phyloP scores from a whole-genome alignment of 2,329 filamentous ascomycete genomes.

The Nemania bipapillata region DNA sequence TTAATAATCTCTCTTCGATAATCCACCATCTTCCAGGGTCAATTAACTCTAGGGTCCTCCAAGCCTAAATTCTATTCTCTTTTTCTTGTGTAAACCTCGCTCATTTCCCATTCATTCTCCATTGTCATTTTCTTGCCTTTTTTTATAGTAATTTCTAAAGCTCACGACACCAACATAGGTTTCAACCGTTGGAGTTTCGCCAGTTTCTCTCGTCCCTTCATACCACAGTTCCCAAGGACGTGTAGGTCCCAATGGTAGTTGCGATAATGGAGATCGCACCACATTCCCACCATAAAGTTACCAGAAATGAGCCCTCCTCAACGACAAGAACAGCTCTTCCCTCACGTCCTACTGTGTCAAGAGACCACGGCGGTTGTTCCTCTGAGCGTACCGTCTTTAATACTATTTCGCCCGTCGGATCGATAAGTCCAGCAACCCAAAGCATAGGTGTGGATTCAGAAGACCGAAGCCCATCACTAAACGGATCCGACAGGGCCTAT shows the following conservation, averaged over 20 bases:
- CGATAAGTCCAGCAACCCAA: conserved; percentile 45
- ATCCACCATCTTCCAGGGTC: neutral
- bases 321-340: conserved; percentile 47
- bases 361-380: conserved; percentile 42
- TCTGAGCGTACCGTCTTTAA: conserved; percentile 40
- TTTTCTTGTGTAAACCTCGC: neutral
- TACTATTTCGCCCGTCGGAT: conserved; percentile 41
- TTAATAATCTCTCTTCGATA: neutral
- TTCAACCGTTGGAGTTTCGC: conserved; percentile 1
- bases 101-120: neutral
- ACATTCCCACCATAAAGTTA: conserved; percentile 38
- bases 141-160: neutral
- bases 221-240: conserved; percentile 12
- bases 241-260: conserved; percentile 28
- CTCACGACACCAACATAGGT: conserved; percentile 23
- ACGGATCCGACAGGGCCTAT: conserved; percentile 47
- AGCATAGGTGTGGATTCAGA: conserved; percentile 47
- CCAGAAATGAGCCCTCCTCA: conserved; percentile 43
- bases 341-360: conserved; percentile 46
- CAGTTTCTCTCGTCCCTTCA: neutral
- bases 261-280: conserved; percentile 45
- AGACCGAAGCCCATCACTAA: conserved; percentile 46
- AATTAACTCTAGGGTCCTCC: conserved; percentile 21
- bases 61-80: conserved; percentile 13
- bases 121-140: too few species aligned